Evolutionary conservation across 2,329 filamentous ascomycete genomes (phyloP).

Genomic region (Stagonosporopsis tanaceti): DNA sequence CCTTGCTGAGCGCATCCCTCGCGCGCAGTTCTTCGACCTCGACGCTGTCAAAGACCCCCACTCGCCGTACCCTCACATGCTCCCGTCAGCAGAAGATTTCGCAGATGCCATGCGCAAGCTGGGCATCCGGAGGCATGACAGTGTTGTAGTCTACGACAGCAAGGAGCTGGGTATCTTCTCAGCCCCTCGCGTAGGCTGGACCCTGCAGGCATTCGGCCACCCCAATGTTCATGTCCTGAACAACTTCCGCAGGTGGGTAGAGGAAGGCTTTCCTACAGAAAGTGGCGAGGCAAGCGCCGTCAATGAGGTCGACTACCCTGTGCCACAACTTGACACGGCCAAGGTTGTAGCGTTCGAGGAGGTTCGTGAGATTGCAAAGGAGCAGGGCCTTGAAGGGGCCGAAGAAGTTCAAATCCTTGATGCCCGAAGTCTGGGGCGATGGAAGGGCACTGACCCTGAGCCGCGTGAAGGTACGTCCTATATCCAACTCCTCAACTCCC

Average conservation of each 20-base stretch:
- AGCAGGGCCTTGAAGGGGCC: constrained; percentile 81
- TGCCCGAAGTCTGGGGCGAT: constrained; percentile 80
- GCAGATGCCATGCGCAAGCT: constrained; percentile 87
- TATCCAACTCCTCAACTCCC: too few relatives aligned
- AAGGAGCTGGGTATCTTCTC: constrained; percentile 93
- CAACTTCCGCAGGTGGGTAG: constrained; percentile 95
- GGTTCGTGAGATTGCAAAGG: constrained; percentile 77
- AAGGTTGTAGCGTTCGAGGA: constrained; percentile 84
- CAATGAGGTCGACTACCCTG: constrained; percentile 52
- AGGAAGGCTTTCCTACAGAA: constrained; percentile 82
- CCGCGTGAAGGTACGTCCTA: constrained; percentile 72
- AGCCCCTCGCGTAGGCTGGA: constrained; percentile 94
- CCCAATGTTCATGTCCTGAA: constrained; percentile 87
- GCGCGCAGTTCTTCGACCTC: constrained; percentile 93
- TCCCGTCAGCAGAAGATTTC: constrained; percentile 82
- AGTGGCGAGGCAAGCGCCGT: constrained; percentile 70
- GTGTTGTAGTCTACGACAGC: constrained; percentile 91
- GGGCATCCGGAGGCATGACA: constrained; percentile 86
- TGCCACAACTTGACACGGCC: constrained; percentile 57
- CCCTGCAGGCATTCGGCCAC: constrained; percentile 88
- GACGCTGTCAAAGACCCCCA: constrained; percentile 88
- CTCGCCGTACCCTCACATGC: constrained; percentile 95
- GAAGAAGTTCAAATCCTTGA: constrained; percentile 90
- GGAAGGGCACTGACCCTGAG: constrained; percentile 83
- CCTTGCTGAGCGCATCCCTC: constrained; percentile 82